A percentile compares a stretch with the other conserved stretches of the same genome.
These are phyloP conservation scores for Vicia villosa DNA, from an alignment of 306 rosid genomes.

Conservation along the genomic window DNA sequence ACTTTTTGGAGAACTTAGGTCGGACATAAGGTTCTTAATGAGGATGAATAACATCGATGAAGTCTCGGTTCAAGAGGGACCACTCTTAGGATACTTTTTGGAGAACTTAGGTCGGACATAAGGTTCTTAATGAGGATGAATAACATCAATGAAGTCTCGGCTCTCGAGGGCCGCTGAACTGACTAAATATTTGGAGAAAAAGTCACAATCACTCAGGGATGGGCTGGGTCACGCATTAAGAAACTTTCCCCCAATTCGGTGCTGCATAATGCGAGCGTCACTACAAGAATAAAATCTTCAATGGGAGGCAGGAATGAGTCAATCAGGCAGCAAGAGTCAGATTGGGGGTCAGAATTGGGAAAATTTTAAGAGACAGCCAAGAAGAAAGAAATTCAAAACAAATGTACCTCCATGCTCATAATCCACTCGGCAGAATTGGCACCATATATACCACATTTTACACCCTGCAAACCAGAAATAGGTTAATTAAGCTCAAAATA, in stretches of 20 bases:
- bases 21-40: background rate
- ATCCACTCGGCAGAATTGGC: slow-evolving; percentile 84
- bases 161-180: background rate
- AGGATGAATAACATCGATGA: background rate
- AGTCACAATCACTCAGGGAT: background rate
- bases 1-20: background rate
- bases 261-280: background rate
- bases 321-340: background rate
- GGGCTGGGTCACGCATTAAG: background rate
- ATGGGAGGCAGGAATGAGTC: background rate
- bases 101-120: background rate
- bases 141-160: background rate
- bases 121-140: background rate
- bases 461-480: slow-evolving; percentile 60
- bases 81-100: background rate
- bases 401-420: slow-evolving; percentile 86
- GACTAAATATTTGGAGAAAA: background rate
- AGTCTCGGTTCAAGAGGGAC: background rate
- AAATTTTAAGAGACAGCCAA: background rate
- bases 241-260: background rate
- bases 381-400: slow-evolving; percentile 18
- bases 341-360: slow-evolving; percentile 4
- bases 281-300: background rate
- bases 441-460: slow-evolving; percentile 90
- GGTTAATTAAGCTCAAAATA: slow-evolving; percentile 19